These are phyloP conservation scores for Geranomyces michiganensis DNA, from an alignment of 192 early-diverging fungal genomes.

Conservation along the genomic window DNA sequence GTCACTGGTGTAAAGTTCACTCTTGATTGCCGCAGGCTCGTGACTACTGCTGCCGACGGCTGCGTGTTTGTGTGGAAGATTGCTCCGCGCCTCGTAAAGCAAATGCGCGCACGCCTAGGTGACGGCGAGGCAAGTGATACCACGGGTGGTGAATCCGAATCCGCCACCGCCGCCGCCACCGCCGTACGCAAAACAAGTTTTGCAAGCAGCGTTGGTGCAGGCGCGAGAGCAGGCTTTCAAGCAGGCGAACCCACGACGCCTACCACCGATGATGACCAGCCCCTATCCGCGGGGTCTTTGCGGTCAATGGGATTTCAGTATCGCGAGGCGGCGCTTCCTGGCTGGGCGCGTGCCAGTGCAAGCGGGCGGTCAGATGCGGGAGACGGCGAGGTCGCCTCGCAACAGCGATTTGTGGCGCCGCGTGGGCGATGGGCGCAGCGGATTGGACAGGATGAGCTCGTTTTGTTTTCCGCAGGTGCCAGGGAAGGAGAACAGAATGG, in stretches of 20 bases:
- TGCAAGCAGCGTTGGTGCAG: neutral
- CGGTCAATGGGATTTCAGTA: slow-evolving; percentile 21
- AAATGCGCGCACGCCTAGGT: slow-evolving; percentile 9
- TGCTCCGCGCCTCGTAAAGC: slow-evolving; percentile 46
- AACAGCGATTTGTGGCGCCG: slow-evolving; percentile 22
- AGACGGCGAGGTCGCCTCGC: neutral
- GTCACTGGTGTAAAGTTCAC: slow-evolving; percentile 72
- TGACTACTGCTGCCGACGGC: slow-evolving; percentile 74
- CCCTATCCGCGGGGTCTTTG: too few species aligned
- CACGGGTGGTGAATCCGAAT: neutral
- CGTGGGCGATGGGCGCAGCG: slow-evolving; percentile 41
- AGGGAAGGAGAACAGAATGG: slow-evolving; percentile 31
- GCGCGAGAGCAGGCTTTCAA: neutral
- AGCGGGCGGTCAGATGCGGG: neutral
- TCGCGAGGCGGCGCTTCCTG: slow-evolving; percentile 39
- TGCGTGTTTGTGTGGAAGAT: slow-evolving; percentile 78
- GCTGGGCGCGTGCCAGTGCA: slow-evolving; percentile 39
- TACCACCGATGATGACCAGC: neutral
- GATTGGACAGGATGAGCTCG: neutral
- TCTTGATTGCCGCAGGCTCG: slow-evolving; percentile 50
- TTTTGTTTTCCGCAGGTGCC: slow-evolving; percentile 34
- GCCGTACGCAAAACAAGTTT: neutral
- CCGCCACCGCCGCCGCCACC: neutral
- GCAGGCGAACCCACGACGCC: neutral
- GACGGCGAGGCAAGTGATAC: neutral